phyloP scores from a whole-genome alignment of 2,329 filamentous ascomycete species.

The Coniochaeta sp. region DNA sequence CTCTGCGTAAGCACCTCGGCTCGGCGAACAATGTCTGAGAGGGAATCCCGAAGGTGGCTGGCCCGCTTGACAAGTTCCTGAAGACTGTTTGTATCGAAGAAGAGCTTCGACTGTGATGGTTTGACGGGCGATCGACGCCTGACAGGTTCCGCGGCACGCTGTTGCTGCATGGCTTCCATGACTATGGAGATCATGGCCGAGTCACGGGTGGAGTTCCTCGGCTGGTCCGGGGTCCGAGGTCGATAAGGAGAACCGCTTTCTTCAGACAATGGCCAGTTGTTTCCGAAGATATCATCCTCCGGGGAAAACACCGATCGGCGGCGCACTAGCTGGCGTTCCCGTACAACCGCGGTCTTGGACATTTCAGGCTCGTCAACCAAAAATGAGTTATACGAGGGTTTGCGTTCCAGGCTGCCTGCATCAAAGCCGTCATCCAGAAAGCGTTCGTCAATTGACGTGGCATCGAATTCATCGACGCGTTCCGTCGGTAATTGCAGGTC shows the following conservation, averaged over 20 bases:
- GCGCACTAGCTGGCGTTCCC: slow-evolving; percentile 43
- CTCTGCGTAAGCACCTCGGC: slow-evolving; percentile 52
- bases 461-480: slow-evolving; percentile 28
- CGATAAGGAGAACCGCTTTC: slow-evolving; percentile 25
- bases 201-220: slow-evolving; percentile 19
- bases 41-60: slow-evolving; percentile 47
- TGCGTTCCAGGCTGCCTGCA: slow-evolving; percentile 31
- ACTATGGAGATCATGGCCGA: slow-evolving; percentile 51
- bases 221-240: slow-evolving; percentile 31
- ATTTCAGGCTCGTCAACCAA: slow-evolving; percentile 33
- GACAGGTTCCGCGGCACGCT: slow-evolving; percentile 34
- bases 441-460: slow-evolving; percentile 31
- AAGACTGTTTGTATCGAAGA: slow-evolving; percentile 63
- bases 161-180: slow-evolving; percentile 55
- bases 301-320: slow-evolving; percentile 57
- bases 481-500: slow-evolving; percentile 10
- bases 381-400: slow-evolving; percentile 21
- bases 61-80: slow-evolving; percentile 58
- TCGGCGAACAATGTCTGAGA: slow-evolving; percentile 52
- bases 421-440: slow-evolving; percentile 41
- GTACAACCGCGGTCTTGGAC: slow-evolving; percentile 43
- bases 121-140: slow-evolving; percentile 21
- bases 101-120: slow-evolving; percentile 44
- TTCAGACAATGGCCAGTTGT: slow-evolving; percentile 36
- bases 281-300: slow-evolving; percentile 59